Evolutionary conservation across 306 rosid genomes (phyloP).

Genomic region (Trifolium pratense): DNA sequence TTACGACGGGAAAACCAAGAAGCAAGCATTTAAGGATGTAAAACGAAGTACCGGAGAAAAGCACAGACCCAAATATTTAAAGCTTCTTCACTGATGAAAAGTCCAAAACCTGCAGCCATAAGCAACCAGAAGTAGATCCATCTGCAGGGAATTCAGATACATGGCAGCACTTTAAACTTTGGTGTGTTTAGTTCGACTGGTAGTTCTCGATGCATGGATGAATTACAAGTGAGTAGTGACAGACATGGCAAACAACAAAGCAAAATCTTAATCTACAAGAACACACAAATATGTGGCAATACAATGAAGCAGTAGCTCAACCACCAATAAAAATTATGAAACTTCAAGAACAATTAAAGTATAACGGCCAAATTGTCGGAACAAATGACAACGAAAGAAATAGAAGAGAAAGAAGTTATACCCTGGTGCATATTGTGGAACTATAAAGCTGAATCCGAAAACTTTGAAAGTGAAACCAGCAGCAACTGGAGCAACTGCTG

Average conservation of each 20-base stretch:
- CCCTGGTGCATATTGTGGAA: constrained; percentile 75
- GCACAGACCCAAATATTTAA: constrained; percentile 77
- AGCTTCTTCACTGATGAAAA: constrained; percentile 79
- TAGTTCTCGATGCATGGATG: background rate
- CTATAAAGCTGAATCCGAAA: constrained; percentile 55
- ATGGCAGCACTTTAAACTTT: background rate
- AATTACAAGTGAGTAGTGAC: too few species aligned
- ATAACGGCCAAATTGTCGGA: background rate
- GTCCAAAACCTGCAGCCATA: constrained; percentile 79
- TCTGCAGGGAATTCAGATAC: constrained; percentile 47
- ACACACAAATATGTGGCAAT: background rate
- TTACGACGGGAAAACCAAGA: constrained; percentile 24
- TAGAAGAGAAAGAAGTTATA: constrained; percentile 32
- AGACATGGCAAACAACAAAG: too few species aligned
- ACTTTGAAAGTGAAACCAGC: constrained; percentile 57
- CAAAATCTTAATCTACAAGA: background rate
- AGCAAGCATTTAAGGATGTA: constrained; percentile 40
- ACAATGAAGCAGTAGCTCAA: background rate
- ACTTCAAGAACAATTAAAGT: background rate
- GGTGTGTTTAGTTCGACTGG: background rate
- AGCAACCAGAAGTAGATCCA: constrained; percentile 84
- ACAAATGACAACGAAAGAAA: background rate
- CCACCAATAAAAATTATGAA: too few species aligned
- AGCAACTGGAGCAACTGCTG: constrained; percentile 43
- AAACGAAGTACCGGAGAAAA: constrained; percentile 58